These are phyloP conservation scores for Epichloe amarillans DNA, from an alignment of 2,329 filamentous ascomycete species.

Conservation along the genomic window DNA sequence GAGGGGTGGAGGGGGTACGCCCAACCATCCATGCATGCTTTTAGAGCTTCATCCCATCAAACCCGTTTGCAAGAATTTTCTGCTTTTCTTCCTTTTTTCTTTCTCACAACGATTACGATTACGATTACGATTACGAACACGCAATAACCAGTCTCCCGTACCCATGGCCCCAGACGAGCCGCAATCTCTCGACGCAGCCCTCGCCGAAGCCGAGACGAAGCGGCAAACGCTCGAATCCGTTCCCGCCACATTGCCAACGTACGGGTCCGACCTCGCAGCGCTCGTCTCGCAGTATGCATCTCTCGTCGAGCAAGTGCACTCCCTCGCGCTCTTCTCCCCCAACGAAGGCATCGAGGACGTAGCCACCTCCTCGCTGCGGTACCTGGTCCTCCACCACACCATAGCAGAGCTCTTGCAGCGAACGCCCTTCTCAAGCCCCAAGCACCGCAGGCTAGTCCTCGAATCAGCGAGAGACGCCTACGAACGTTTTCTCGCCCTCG, in stretches of 20 bases:
- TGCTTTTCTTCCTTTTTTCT: no score
- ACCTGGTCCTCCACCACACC: slow-evolving; percentile 64
- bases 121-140: no score
- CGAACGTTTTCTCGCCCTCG: slow-evolving; percentile 61
- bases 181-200: slow-evolving; percentile 36
- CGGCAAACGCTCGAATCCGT: slow-evolving; percentile 47
- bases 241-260: slow-evolving; percentile 50
- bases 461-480: slow-evolving; percentile 54
- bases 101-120: no score
- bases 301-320: slow-evolving; percentile 54
- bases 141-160: no score
- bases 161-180: slow-evolving; percentile 26
- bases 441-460: slow-evolving; percentile 50
- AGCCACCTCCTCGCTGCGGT: slow-evolving; percentile 71
- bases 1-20: no score
- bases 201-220: slow-evolving; percentile 35
- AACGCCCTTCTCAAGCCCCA: slow-evolving; percentile 37
- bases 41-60: no score
- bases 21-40: no score
- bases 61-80: no score
- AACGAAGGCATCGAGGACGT: slow-evolving; percentile 87
- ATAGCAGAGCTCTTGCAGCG: slow-evolving; percentile 69
- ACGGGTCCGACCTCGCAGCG: slow-evolving; percentile 51
- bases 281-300: slow-evolving; percentile 61
- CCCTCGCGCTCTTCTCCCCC: slow-evolving; percentile 72